Evolutionary conservation across 495 filamentous ascomycete species (phyloP), one percentile per base, ranked within the genome.

Genomic region (Choiromyces venosus): DNA sequence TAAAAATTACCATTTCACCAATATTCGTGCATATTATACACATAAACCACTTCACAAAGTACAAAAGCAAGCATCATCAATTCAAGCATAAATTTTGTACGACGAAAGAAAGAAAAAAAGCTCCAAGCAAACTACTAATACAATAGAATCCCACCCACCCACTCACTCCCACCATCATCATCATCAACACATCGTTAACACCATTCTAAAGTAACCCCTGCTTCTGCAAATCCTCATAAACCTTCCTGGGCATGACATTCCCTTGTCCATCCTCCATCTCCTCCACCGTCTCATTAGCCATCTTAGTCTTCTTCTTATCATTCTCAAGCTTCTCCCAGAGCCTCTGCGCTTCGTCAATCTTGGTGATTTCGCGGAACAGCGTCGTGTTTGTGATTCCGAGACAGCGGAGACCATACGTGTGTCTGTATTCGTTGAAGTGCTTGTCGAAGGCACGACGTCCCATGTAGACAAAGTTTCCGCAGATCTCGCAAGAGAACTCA

Each of bases 201-300:
- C 52, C 9, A 16, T 29, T 38, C 69, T 84, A 91, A 64, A 92
- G 84, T 74, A 92, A 82, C 69, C 90, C 90, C 79, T 91, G 88
- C 82, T 90, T 91, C 83, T 88, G 86, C 81, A 92, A 82, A 83
- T 99, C 96, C 70, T 93, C 87, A 81, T 97, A 99, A 56, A 99
- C 93, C 85, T 96, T 96, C 85, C 96, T 91, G 0, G 96, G 95
- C 95, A 99, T 98, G 37, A 98, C 96, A 81, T 98, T 98, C 65
- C 95, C 95, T 80, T 96, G 91, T 0, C 88, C 91, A 83, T 99
- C 95, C 86, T 99, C 95, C 96, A 98, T 98, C 85, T 99, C 93
- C 40, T 97, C 92, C 1, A 98, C 88, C 66, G 91, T 92, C 38
- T 95, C 93, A 29, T 88, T 89, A 68, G 87, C 87, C 0, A 89